Evolutionary conservation across 805 yeast genomes (phyloP), one percentile per base, ranked within the genome.

Genomic region (Zygotorulaspora chibaensis): DNA sequence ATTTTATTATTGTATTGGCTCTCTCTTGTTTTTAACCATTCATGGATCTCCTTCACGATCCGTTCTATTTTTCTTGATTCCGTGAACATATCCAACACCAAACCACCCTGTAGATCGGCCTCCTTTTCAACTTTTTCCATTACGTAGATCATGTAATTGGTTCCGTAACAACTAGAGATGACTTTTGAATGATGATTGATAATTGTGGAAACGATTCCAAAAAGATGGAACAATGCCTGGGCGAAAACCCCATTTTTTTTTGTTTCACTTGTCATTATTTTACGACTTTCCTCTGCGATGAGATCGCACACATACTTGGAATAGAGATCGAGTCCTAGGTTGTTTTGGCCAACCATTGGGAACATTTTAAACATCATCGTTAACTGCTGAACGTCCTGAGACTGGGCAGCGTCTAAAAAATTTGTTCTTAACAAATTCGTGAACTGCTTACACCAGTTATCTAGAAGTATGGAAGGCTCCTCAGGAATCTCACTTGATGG

Each of bases 401-500:
- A 67, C 9, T 68, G 63, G 1, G 96, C 84, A 0, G 96, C 95
- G 35, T 73, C 72, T 38, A 74, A 74, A 65, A 93, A 93, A 53
- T 82, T 83, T 9, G 69, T 58, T 29, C 72, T 66, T 57, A 90
- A 88, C 2, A 79, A 66, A 1, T 61, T 61, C 4, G 77, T 80
- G 47, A 93, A 70, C 30, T 80, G 74, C 1, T 67, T 69, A 3
- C 80, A 74, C 81, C 95, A 86, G 11, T 69, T 69, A 1, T 68
- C 59, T 1, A 93, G 56, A 0, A 85, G 67, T 1, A 67, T 73
- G 8, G 62, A 58, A 0, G 99, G 98, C 42, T 76, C 68, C 41
- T 87, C 95, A 0, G 96, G 96, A 12, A 89, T 73, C 45, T 87
- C 95, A 9, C 84, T 72, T 0, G 95, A 81, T 0, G 99, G 99